These are phyloP conservation scores for Pleurotus pulmonarius DNA, from an alignment of 768 basidiomycete species.

Conservation along the genomic window DNA sequence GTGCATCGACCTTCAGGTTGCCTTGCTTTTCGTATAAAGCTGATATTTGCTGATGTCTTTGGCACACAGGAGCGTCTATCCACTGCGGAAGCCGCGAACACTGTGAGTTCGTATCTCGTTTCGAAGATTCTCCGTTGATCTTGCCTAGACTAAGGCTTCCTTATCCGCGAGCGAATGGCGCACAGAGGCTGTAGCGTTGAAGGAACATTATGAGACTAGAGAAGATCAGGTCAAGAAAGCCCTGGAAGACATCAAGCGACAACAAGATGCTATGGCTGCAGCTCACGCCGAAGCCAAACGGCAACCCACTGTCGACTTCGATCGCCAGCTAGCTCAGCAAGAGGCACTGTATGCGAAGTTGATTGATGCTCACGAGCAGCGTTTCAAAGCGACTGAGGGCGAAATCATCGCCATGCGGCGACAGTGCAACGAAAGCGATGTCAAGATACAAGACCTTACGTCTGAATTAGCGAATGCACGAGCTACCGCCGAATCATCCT, in stretches of 20 bases:
- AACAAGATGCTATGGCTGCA: conserved; percentile 12
- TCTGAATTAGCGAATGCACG: neutral
- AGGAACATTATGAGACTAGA: neutral
- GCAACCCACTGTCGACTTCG: conserved; percentile 21
- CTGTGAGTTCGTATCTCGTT: conserved; percentile 24
- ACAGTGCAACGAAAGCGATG: neutral
- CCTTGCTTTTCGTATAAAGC: no score
- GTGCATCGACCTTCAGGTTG: conserved; percentile 14
- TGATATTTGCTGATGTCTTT: neutral
- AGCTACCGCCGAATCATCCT: neutral
- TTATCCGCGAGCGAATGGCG: neutral
- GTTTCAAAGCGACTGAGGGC: neutral
- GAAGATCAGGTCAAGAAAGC: conserved; percentile 20
- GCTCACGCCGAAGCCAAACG: conserved; percentile 19
- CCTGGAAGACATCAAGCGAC: conserved; percentile 22
- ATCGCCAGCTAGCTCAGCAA: conserved; percentile 25
- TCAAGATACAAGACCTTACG: neutral
- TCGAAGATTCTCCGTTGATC: neutral
- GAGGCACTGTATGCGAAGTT: conserved; percentile 12
- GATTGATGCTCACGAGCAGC: neutral
- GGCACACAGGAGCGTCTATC: conserved; percentile 32
- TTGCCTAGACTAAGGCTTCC: neutral
- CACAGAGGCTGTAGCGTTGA: neutral
- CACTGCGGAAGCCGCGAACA: conserved; percentile 28
- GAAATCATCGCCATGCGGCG: neutral